phyloP scores from a whole-genome alignment of 179 eudicot genomes.

The Amaranthus tricolor region DNA sequence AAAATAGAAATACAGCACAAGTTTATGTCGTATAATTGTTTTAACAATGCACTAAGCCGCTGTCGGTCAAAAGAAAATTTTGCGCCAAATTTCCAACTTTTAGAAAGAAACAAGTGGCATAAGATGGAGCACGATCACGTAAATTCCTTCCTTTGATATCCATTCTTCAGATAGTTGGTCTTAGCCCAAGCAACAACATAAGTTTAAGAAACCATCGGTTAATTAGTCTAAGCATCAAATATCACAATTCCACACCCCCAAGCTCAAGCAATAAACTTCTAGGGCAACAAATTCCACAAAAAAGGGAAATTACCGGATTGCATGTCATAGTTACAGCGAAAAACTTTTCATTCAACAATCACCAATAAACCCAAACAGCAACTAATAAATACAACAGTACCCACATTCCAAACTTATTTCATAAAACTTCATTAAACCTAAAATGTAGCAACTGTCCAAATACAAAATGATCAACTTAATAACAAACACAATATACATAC shows the following conservation, averaged over 20 bases:
- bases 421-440: not conserved
- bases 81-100: not conserved
- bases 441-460: no score
- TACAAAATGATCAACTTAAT: no score
- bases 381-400: not conserved
- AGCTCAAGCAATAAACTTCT: not conserved
- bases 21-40: not conserved
- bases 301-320: not conserved
- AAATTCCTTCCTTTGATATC: not conserved
- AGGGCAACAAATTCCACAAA: not conserved
- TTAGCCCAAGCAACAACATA: not conserved
- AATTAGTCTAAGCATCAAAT: not conserved
- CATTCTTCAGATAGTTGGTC: not conserved
- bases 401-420: no score
- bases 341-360: not conserved
- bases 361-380: not conserved
- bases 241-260: not conserved
- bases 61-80: no score
- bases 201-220: not conserved
- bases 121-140: no score
- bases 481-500: conserved; percentile 43
- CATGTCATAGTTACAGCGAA: not conserved
- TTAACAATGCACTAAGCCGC: not conserved
- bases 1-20: no score
- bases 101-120: not conserved